phyloP scores from a whole-genome alignment of 805 yeast genomes.

The Maudiozyma turicensis region DNA sequence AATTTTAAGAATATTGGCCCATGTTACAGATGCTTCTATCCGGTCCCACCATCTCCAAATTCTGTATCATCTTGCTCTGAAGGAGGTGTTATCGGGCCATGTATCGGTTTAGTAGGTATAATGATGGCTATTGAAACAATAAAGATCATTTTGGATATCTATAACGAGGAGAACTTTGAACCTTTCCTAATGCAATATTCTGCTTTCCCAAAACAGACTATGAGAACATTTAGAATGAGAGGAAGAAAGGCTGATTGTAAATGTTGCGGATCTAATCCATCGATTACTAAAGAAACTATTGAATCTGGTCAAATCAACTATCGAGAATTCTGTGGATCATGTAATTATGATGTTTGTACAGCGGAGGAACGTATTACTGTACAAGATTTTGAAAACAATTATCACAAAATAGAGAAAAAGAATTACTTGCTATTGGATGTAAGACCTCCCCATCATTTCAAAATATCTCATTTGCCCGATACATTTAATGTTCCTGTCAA shows the following conservation, averaged over 20 bases:
- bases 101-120: slow-evolving; percentile 85
- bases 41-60: slow-evolving; percentile 79
- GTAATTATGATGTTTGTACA: slow-evolving; percentile 36
- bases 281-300: slow-evolving; percentile 40
- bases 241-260: slow-evolving; percentile 48
- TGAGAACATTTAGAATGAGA: slow-evolving; percentile 76
- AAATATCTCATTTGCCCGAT: slow-evolving; percentile 49
- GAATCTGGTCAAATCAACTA: slow-evolving; percentile 47
- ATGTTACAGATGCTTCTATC: slow-evolving; percentile 90
- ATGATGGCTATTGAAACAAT: slow-evolving; percentile 85
- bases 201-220: slow-evolving; percentile 55
- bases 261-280: slow-evolving; percentile 50
- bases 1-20: slow-evolving; percentile 67
- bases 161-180: slow-evolving; percentile 41
- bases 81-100: slow-evolving; percentile 92
- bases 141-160: slow-evolving; percentile 54
- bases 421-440: slow-evolving; percentile 52
- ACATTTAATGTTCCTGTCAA: slow-evolving; percentile 59
- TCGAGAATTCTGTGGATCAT: slow-evolving; percentile 63
- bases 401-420: slow-evolving; percentile 11
- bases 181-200: slow-evolving; percentile 65
- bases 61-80: slow-evolving; percentile 79
- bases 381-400: slow-evolving; percentile 27
- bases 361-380: slow-evolving; percentile 39
- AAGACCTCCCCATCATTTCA: slow-evolving; percentile 68